A percentile compares a stretch with the other conserved stretches of the same genome.
Conservation (phyloP, 163 green algal genomes). For the Chlorella variabilis region DNA sequence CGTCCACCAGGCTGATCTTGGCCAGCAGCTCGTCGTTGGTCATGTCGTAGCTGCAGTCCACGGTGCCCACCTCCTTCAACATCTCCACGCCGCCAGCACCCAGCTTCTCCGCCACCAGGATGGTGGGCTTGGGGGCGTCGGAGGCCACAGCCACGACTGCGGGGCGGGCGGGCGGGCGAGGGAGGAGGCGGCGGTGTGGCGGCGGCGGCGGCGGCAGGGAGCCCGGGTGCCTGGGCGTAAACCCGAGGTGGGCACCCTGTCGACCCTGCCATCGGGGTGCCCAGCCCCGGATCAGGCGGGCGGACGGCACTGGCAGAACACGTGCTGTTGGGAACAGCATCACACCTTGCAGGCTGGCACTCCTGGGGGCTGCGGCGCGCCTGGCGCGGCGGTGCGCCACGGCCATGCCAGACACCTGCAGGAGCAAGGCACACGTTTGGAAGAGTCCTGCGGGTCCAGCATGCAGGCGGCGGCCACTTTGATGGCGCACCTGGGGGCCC, state of each 20-base stretch:
- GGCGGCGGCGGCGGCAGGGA: neutral
- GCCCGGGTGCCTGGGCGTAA: neutral
- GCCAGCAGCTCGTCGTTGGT: slow-evolving; percentile 85
- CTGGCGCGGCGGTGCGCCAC: too few relatives aligned
- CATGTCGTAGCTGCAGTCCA: slow-evolving; percentile 86
- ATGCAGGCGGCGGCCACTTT: too few relatives aligned
- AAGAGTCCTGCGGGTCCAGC: too few relatives aligned
- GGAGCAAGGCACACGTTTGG: too few relatives aligned
- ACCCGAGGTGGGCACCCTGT: neutral
- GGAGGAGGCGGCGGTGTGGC: neutral
- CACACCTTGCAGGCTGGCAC: slow-evolving; percentile 7
- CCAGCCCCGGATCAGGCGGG: too few relatives aligned
- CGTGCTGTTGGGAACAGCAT: neutral
- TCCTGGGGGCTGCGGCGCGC: neutral
- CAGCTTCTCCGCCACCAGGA: slow-evolving; percentile 96
- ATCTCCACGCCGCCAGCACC: slow-evolving; percentile 60
- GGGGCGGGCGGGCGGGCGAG: neutral
- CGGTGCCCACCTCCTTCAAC: slow-evolving; percentile 65
- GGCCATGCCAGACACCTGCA: slow-evolving; percentile 23
- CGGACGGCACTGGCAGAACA: too few relatives aligned
- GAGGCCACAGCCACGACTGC: slow-evolving; percentile 34
- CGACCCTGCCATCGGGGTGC: neutral
- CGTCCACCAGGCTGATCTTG: slow-evolving; percentile 82
- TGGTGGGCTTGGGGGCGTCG: slow-evolving; percentile 60
- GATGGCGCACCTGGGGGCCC: too few relatives aligned